phyloP scores from a whole-genome alignment of 208 protist genomes.

The Wallacemonas rigidus region DNA sequence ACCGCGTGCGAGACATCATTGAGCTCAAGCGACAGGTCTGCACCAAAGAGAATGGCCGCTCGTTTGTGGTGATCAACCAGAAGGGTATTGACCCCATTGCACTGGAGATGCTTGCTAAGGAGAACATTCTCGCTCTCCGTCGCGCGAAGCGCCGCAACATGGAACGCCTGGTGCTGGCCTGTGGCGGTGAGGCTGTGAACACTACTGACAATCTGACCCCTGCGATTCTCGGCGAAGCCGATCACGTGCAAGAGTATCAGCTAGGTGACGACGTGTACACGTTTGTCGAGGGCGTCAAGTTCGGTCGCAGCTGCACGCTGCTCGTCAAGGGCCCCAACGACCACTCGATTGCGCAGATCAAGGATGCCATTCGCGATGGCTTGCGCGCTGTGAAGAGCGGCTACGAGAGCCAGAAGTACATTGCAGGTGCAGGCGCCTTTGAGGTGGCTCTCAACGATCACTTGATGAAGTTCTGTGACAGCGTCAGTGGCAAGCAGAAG shows the following conservation, averaged over 20 bases:
- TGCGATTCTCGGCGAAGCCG: slow-evolving; percentile 96
- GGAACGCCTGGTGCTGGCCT: slow-evolving; percentile 97
- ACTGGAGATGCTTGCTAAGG: slow-evolving; percentile 99
- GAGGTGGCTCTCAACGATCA: slow-evolving; percentile 95
- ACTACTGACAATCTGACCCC: slow-evolving; percentile 96
- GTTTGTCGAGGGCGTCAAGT: slow-evolving; percentile 98
- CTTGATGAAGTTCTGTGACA: slow-evolving; percentile 92
- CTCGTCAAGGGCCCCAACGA: slow-evolving; percentile 99
- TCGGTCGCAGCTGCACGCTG: slow-evolving; percentile 98
- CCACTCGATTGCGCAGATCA: slow-evolving; percentile 99
- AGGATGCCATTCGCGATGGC: slow-evolving; percentile 99
- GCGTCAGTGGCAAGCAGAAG: slow-evolving; percentile 90
- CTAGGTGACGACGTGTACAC: slow-evolving; percentile 99
- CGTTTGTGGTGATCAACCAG: slow-evolving; percentile 99
- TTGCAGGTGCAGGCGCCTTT: slow-evolving; percentile 99
- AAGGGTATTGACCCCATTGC: slow-evolving; percentile 99
- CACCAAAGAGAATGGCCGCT: slow-evolving; percentile 92
- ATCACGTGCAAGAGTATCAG: slow-evolving; percentile 97
- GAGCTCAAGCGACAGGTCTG: slow-evolving; percentile 98
- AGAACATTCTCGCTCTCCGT: slow-evolving; percentile 98
- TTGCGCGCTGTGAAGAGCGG: slow-evolving; percentile 99
- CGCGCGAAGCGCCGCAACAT: slow-evolving; percentile 99
- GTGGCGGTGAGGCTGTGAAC: slow-evolving; percentile 98
- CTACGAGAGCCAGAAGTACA: slow-evolving; percentile 93
- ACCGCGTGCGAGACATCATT: slow-evolving; percentile 97